These are phyloP conservation scores for Acacia confusa DNA, from an alignment of 306 rosid genomes.

Conservation along the genomic window DNA sequence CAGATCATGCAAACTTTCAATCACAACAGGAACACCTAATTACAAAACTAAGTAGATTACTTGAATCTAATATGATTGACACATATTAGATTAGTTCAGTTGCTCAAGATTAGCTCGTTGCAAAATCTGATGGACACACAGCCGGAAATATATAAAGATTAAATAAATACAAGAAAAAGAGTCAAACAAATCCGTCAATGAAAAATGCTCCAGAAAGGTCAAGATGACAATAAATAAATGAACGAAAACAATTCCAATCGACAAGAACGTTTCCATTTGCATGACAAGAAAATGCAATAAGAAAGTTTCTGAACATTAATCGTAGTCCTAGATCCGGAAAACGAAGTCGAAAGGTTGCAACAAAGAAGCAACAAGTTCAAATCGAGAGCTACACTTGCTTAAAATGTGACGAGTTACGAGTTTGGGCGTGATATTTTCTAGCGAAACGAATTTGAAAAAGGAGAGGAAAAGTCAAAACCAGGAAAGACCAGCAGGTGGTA, in stretches of 20 bases:
- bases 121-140: slow-evolving; percentile 15
- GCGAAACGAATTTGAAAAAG: slow-evolving; percentile 10
- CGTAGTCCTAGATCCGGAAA: neutral
- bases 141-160: too few relatives aligned
- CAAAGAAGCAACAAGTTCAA: neutral
- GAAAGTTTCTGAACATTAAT: neutral
- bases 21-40: neutral
- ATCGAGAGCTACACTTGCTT: neutral
- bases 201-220: neutral
- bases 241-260: neutral
- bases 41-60: neutral
- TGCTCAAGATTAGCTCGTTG: slow-evolving; percentile 4
- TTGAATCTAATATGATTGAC: neutral
- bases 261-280: neutral
- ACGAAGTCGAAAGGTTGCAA: neutral
- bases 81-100: slow-evolving; percentile 21
- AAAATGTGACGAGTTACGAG: neutral
- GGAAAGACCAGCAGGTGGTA: slow-evolving; percentile 84
- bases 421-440: neutral
- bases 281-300: neutral
- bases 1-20: neutral
- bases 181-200: neutral
- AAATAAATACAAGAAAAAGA: neutral
- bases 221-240: neutral
- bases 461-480: slow-evolving; percentile 47